Base-by-base conservation (phyloP, 371 early-diverging fungal genomes). In the Gilbertella persicaria region DNA sequence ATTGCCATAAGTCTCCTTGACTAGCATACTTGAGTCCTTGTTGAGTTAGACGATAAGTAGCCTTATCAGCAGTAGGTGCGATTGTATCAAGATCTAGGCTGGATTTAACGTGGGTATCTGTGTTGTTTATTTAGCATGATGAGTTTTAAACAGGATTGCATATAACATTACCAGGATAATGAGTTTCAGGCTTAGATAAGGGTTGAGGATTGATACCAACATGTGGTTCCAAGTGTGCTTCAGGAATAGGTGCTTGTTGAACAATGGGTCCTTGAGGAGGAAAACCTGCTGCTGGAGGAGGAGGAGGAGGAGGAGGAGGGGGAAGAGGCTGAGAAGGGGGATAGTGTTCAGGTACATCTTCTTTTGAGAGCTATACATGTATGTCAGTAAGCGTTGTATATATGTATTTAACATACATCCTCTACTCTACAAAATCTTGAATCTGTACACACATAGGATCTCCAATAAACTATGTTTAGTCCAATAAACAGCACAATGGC, bases 31-130 rank as follows among this genome's bases (percentile, higher is more conserved):
- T 53, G 3, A 67, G 23, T 17, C 57, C 62, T 26, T 61, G 16
- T n/a, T 24, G 39, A 20, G 50, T 48, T 25, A 66, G 58, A 19
- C 60, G 69, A 23, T 62, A 50, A 3, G 67, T 71, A 5, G 60
- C 50, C 20, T 64, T 48, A 24, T 65, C 70, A 3, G 67, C 54
- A 35, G 74, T 69, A 38, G 74, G 74, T 23, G 74, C 62, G 10
- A 73, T 38, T 6, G 64, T 58, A 26, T 60, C 64, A n/a, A 73
- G 53, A 21, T 67, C 45, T 29, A 55, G 40, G 30, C 28, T 46
- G 16, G 50, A 40, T 28, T 51, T 30, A 14, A 23, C 20, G 20
- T 69, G 65, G 40, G 65, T 55, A 53, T 60, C 69, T 68, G 3
- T 16, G 19, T 40, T 38, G 16, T 17, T n/a, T n/a, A n/a, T n/a